These are phyloP conservation scores for Microdochium trichocladiopsis DNA, from an alignment of 2,329 filamentous ascomycete genomes.

Conservation along the genomic window DNA sequence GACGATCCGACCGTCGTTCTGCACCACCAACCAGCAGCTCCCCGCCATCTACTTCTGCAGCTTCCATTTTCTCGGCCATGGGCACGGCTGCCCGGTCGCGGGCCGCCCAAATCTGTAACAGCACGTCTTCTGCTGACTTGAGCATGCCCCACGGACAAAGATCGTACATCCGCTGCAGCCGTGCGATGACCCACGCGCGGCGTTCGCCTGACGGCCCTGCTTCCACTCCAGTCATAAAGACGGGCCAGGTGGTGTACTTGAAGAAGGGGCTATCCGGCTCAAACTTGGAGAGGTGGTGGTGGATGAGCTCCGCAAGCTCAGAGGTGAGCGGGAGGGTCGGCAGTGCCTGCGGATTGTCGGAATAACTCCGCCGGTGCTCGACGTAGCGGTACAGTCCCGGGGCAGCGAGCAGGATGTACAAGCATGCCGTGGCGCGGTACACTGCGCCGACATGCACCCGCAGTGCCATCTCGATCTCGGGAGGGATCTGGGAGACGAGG, in stretches of 20 bases:
- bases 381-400: conserved; percentile 13
- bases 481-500: conserved; percentile 14
- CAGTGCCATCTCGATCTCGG: conserved; percentile 27
- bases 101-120: conserved; percentile 38
- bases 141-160: conserved; percentile 44
- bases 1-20: no score
- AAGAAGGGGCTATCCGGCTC: conserved; percentile 42
- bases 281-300: conserved; percentile 42
- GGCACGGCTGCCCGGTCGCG: conserved; percentile 22
- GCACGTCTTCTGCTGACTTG: conserved; percentile 39
- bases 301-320: conserved; percentile 40
- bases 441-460: conserved; percentile 36
- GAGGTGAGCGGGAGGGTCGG: conserved; percentile 31
- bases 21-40: no score
- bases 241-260: conserved; percentile 54
- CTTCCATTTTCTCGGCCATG: conserved; percentile 7
- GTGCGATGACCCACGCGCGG: conserved; percentile 43
- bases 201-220: conserved; percentile 33
- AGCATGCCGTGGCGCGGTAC: conserved; percentile 37
- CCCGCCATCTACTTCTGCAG: no score
- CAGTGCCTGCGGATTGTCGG: conserved; percentile 3
- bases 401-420: conserved; percentile 35
- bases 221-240: conserved; percentile 51
- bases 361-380: background rate
- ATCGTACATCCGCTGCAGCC: conserved; percentile 35